Base-by-base conservation (phyloP, 1,139 yeast genomes). In the Taphrina wiesneri region DNA sequence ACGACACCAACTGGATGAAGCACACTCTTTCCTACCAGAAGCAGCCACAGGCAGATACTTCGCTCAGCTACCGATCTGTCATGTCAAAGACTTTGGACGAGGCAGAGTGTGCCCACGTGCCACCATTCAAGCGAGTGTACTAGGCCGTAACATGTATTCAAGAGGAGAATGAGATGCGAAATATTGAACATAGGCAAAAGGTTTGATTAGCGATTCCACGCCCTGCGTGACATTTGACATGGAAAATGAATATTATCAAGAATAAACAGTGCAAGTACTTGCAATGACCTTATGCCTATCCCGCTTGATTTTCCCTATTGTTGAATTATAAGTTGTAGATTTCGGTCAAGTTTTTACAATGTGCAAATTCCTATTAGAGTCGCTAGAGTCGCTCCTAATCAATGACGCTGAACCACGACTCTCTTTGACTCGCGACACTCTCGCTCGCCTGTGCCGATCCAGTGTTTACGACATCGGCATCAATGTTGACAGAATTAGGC, bases 1-100 rank as follows among this genome's bases (percentile, higher is more conserved):
- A 93, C 76, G 99, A 93, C 77, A 91, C 77, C 69, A 82, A 90
- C 83, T 93, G 99, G 99, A 90, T 91, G 95, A 93, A 93, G 83
- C 99, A 93, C 81, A 85, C 97, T 63, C 82, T 93, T 76, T 90
- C 98, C 65, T 93, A 96, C 90, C 98, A 93, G 82, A 75, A 79
- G 68, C 78, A 80, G 52, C 82, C 82, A 70, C 96, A 95, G 74
- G 93, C 83, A 63, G 82, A 83, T 67, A 91, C 90, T 65, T 80
- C 77, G 69, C 85, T 93, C 80, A 86, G 82, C 74, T 93, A 93
- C 87, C 89, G 99, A 85, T 82, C 82, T 69, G 98, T 93, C 74
- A 84, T 90, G 74, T 82, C 82, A 72, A 82, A 86, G 69, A 93
- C 99, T 63, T 83, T 93, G 78, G 98, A 93, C 78, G 95, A 86